phyloP scores from a whole-genome alignment of 2,329 filamentous ascomycete species.

The Microcyclospora pomicola region DNA sequence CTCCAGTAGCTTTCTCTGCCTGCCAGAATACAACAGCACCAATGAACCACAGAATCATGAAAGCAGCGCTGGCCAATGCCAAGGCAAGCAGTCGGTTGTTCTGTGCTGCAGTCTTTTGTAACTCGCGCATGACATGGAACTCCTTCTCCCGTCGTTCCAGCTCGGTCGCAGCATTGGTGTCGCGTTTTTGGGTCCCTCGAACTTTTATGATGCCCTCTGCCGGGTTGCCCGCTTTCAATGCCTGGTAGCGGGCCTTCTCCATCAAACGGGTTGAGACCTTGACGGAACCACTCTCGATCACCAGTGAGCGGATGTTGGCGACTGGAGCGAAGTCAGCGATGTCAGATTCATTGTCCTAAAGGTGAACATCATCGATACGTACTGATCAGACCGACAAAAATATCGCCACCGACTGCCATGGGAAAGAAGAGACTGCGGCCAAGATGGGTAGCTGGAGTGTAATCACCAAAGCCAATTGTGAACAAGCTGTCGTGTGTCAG shows the following conservation, averaged over 20 bases:
- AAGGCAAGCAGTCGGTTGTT: constrained; percentile 63
- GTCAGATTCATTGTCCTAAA: not conserved
- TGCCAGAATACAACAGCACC: constrained; percentile 63
- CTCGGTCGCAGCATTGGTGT: constrained; percentile 30
- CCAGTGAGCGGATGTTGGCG: constrained; percentile 46
- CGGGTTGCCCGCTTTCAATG: constrained; percentile 32
- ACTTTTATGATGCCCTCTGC: constrained; percentile 24
- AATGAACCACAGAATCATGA: constrained; percentile 62
- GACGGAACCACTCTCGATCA: constrained; percentile 41
- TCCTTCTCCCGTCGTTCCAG: constrained; percentile 38
- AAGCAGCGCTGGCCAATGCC: constrained; percentile 49
- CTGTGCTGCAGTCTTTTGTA: constrained; percentile 50
- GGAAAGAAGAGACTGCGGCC: constrained; percentile 62
- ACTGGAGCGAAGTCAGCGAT: not conserved
- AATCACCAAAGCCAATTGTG: constrained; percentile 47
- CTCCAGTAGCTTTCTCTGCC: constrained; percentile 35
- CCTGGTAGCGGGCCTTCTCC: constrained; percentile 33
- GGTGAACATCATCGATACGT: constrained; percentile 1
- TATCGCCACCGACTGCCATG: constrained; percentile 66
- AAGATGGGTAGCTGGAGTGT: constrained; percentile 38
- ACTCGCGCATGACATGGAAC: constrained; percentile 47
- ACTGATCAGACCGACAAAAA: constrained; percentile 62
- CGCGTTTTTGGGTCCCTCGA: constrained; percentile 1
- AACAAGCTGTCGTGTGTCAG: constrained; percentile 42
- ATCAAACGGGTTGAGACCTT: constrained; percentile 46